These are phyloP conservation scores for Puccinia novopanici DNA, from an alignment of 1,284 basidiomycete genomes.

Conservation along the genomic window DNA sequence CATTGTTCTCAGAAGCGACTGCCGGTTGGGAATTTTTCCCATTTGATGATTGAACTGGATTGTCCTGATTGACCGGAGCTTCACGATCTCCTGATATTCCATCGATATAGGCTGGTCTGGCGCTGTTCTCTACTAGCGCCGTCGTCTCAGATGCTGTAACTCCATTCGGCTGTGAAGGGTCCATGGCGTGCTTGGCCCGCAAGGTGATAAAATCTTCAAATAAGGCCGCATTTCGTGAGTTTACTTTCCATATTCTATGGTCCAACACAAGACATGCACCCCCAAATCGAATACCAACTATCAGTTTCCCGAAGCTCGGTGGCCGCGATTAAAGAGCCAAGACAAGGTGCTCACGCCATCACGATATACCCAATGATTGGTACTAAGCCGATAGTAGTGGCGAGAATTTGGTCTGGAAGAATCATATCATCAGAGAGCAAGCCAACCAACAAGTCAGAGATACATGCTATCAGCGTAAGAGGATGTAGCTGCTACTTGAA, in stretches of 20 bases:
- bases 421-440: conserved; percentile 49
- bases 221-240: conserved; percentile 58
- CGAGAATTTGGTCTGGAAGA: conserved; percentile 56
- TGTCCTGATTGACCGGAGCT: neutral
- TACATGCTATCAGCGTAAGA: neutral
- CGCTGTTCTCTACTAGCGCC: conserved; percentile 37
- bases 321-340: too few relatives aligned
- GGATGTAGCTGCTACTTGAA: neutral
- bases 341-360: conserved; percentile 53
- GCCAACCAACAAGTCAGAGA: neutral
- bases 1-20: neutral
- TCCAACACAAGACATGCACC: neutral
- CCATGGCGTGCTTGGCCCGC: conserved; percentile 9
- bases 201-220: conserved; percentile 44
- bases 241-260: conserved; percentile 56
- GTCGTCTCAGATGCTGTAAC: conserved; percentile 32
- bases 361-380: conserved; percentile 58
- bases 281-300: neutral
- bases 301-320: neutral
- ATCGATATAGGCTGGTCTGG: conserved; percentile 27
- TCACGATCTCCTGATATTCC: conserved; percentile 35
- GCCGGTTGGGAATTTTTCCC: neutral
- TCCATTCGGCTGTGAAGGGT: neutral
- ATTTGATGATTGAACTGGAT: conserved; percentile 1
- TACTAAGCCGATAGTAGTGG: conserved; percentile 57